Evolutionary conservation across 2,329 filamentous ascomycete species (phyloP), one percentile per base, ranked within the genome.

Genomic region (Aureobasidium subglaciale): DNA sequence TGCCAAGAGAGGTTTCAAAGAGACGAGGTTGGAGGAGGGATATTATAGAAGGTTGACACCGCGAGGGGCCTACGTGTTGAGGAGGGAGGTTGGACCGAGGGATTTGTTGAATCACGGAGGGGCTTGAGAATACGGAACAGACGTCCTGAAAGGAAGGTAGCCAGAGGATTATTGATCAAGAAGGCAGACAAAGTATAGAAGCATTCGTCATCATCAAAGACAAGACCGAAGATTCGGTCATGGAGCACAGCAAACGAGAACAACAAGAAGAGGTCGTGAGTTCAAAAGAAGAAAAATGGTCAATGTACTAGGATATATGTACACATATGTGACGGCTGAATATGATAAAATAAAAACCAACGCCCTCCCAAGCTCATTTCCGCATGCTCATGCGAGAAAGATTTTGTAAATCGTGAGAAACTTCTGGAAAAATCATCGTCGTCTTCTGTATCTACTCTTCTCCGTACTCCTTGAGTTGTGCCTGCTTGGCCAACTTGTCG

Each of bases 41-140:
- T 86, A 85, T 64, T 86, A 85, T 67, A 73, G 79, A 30, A 75
- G 78, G 41, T 66, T 86, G 61, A 77, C 74, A 50, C 82, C 82
- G 3, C 71, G 71, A 15, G 79, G 76, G 11, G 82, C 82, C 2
- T 75, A 75, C 57, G 71, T 83, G 35, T 74, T 83, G 46, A 67
- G 68, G 60, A 74, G 70, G 56, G 68, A 68, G 59, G 68, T 77
- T 29, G 64, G 48, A 1, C 25, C 40, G 1, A 50, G 48, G 5
- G 56, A 57, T 27, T 22, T 57, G 11, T 16, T 57, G 16, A 20
- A 18, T 3, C 32, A 9, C 29, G 37, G 22, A 24, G 10, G 45
- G n/a, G 22, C 9, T 4, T 20, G 30, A 27, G 10, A 16, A 15
- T n/a, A n/a, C n/a, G n/a, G n/a, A n/a, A n/a, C n/a, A n/a, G n/a